These are phyloP conservation scores for Ceratocystis huliohia DNA, from an alignment of 2,329 filamentous ascomycete genomes.

Conservation along the genomic window DNA sequence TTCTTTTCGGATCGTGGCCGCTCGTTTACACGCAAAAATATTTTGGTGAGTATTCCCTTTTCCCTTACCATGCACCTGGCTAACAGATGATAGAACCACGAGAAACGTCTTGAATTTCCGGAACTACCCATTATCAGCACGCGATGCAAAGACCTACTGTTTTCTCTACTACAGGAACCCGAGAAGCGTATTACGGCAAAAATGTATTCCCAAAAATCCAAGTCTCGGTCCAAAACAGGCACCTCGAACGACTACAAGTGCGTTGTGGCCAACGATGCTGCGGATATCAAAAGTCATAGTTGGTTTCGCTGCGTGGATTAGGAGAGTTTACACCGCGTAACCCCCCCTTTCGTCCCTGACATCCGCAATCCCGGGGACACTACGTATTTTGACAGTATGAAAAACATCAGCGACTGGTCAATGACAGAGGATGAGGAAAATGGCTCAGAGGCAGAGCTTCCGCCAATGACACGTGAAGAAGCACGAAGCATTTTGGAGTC, in stretches of 20 bases:
- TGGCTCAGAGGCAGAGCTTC: slow-evolving; percentile 2
- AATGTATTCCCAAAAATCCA: slow-evolving; percentile 53
- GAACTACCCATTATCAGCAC: slow-evolving; percentile 50
- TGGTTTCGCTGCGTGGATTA: slow-evolving; percentile 75
- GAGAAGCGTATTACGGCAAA: slow-evolving; percentile 63
- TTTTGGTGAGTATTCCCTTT: slow-evolving; percentile 45
- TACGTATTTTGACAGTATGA: slow-evolving; percentile 80
- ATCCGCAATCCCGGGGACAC: slow-evolving; percentile 59
- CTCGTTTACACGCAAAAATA: slow-evolving; percentile 73
- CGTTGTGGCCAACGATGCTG: slow-evolving; percentile 72
- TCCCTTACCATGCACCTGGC: neutral
- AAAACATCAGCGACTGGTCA: slow-evolving; percentile 53
- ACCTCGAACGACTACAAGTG: slow-evolving; percentile 22
- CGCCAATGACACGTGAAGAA: slow-evolving; percentile 15
- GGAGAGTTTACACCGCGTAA: slow-evolving; percentile 56
- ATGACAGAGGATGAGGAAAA: slow-evolving; percentile 13
- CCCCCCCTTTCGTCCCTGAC: slow-evolving; percentile 68
- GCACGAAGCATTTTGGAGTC: slow-evolving; percentile 28
- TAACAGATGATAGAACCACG: slow-evolving; percentile 47
- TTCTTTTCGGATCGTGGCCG: slow-evolving; percentile 70
- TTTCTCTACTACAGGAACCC: slow-evolving; percentile 58
- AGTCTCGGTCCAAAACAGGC: slow-evolving; percentile 21
- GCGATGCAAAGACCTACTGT: slow-evolving; percentile 66
- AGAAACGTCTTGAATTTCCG: slow-evolving; percentile 58
- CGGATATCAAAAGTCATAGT: slow-evolving; percentile 77